Evolutionary conservation across 164 flowering plant genomes (phyloP), one percentile per base, ranked within the genome.

Genomic region (Kalanchoe fedtschenkoi): DNA sequence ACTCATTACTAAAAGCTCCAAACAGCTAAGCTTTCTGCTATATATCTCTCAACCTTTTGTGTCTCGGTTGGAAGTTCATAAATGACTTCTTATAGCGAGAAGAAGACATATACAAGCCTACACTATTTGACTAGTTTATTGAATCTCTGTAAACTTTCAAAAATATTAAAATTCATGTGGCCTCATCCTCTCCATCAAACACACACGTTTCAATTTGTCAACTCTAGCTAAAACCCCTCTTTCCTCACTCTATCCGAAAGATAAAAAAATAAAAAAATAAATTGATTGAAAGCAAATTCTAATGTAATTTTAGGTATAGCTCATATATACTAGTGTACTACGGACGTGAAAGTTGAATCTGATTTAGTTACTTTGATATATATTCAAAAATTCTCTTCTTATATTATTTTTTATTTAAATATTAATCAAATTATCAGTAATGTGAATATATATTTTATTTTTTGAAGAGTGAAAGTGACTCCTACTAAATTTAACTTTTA

Each of bases 101-200:
- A 47, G 55, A 47, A 47, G 55, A 47, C 55, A 22, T 22, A 51
- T 9, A 19, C 24, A 47, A 47, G 29, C 55, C 30, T 24, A 47
- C 55, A 47, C 55, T 47, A 22, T 47, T 47, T 47, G 55, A 22
- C 55, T 24, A 8, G 55, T 47, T 47, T 47, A 47, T 47, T 22
- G 54, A 46, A 21, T 46, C 28, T 46, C 5, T 22, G 1, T n/a
- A 22, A 21, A 19, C 54, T 46, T 21, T 46, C 26, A 46, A 46
- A 8, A 47, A 7, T 46, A 46, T n/a, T n/a, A n/a, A n/a, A 47
- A 47, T 32, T 51, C 56, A 47, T 47, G 55, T 47, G 55, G 30
- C 55, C 55, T 47, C 55, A 47, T 47, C 55, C 55, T 47, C 55
- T 47, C 26, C 55, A 47, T 47, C 55, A 22, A 26, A 26, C 32